Percentiles rank a stretch among this genome's conserved stretches.
Conservation (phyloP, 306 rosid genomes). For the Quercus dentata region DNA sequence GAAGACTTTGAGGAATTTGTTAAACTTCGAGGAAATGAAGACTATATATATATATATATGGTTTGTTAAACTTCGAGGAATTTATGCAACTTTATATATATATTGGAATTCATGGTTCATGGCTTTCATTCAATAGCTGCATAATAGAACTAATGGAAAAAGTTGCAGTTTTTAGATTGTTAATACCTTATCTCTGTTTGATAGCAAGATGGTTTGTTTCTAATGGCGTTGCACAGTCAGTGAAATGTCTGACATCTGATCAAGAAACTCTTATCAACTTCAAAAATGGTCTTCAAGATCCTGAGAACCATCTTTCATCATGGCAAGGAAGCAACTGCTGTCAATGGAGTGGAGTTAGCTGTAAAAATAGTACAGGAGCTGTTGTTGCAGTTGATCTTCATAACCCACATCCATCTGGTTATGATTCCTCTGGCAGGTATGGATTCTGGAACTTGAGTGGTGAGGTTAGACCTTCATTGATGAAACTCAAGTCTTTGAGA, state of each 20-base stretch:
- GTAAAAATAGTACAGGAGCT: conserved; percentile 29
- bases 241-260: conserved; percentile 23
- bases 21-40: too few relatives aligned
- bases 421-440: conserved; percentile 13
- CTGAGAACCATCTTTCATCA: conserved; percentile 26
- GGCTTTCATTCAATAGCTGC: background rate
- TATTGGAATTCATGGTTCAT: background rate
- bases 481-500: conserved; percentile 31
- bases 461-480: conserved; percentile 37
- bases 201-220: background rate
- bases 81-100: too few relatives aligned
- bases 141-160: conserved; percentile 17
- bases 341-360: conserved; percentile 38
- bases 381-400: conserved; percentile 39
- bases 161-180: background rate
- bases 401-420: conserved; percentile 13
- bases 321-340: conserved; percentile 49
- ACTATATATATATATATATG: too few relatives aligned
- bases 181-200: conserved; percentile 6
- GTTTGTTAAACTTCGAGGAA: too few relatives aligned
- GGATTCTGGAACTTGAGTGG: conserved; percentile 37
- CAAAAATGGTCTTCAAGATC: conserved; percentile 44
- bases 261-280: conserved; percentile 40
- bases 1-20: too few relatives aligned
- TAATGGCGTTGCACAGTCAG: background rate